A percentile compares a stretch with the other conserved stretches of the same genome.
Conservation (phyloP, 768 basidiomycete genomes). For the Mycena polygramma region DNA sequence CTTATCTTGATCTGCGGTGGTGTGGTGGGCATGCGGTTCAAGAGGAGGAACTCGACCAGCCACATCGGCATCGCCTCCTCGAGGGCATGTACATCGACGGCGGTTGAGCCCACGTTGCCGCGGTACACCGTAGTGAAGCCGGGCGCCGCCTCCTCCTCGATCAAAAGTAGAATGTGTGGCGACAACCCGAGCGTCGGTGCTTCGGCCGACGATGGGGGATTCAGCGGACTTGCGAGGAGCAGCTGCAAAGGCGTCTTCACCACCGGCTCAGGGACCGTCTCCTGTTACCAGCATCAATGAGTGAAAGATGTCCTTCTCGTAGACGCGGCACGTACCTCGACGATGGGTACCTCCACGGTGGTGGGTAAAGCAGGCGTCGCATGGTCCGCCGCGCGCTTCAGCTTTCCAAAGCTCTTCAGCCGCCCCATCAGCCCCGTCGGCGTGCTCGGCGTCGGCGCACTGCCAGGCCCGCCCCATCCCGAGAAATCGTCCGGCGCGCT, state of each 20-base stretch:
- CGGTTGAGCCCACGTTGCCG: constrained; percentile 72
- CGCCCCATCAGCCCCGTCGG: constrained; percentile 83
- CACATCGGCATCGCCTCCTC: constrained; percentile 89
- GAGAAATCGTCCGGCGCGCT: constrained; percentile 64
- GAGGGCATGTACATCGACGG: constrained; percentile 58
- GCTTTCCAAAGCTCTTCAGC: constrained; percentile 79
- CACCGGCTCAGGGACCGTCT: constrained; percentile 39
- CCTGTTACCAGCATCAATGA: constrained; percentile 31
- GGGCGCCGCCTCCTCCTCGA: constrained; percentile 84
- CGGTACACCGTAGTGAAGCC: constrained; percentile 86
- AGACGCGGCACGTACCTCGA: constrained; percentile 41
- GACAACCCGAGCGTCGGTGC: constrained; percentile 61
- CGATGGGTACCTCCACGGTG: constrained; percentile 40
- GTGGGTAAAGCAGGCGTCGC: constrained; percentile 45
- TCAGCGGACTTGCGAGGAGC: constrained; percentile 67
- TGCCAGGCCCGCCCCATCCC: constrained; percentile 55
- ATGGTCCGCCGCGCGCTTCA: constrained; percentile 48
- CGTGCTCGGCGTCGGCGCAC: constrained; percentile 61
- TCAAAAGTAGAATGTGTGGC: constrained; percentile 72
- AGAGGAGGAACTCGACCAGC: constrained; percentile 88
- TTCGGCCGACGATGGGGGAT: constrained; percentile 79
- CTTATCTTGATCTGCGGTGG: constrained; percentile 81
- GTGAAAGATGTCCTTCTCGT: neutral
- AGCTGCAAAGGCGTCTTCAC: constrained; percentile 66
- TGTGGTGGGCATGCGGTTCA: constrained; percentile 67